Evolutionary conservation across 768 basidiomycete genomes (phyloP).

Genomic region (Crassisporium funariophilum): DNA sequence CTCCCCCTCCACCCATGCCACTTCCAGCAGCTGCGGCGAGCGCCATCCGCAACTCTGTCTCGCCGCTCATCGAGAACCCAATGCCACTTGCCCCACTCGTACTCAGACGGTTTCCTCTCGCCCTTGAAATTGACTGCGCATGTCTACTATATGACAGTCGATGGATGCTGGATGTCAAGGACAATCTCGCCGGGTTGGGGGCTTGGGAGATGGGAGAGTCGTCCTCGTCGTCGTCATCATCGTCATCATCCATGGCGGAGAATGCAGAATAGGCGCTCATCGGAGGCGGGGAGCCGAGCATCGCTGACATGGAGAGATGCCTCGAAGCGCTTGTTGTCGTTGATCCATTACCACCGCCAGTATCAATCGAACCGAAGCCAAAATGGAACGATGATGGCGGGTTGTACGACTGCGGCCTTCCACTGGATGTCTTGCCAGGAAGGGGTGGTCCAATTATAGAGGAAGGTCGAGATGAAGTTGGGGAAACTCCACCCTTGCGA

Average conservation of each 20-base stretch:
- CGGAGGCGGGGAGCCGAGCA: slow-evolving; percentile 11
- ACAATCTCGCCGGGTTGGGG: slow-evolving; percentile 12
- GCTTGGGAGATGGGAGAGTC: slow-evolving; percentile 14
- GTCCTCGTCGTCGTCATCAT: slow-evolving; percentile 11
- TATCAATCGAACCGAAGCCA: slow-evolving; percentile 17
- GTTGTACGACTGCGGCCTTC: slow-evolving; percentile 17
- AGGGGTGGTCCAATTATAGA: slow-evolving; percentile 30
- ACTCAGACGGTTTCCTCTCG: slow-evolving; percentile 3
- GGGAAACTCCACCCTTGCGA: slow-evolving; percentile 39
- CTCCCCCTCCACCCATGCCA: slow-evolving; percentile 1
- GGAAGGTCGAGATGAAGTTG: slow-evolving; percentile 36
- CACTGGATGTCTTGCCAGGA: neutral
- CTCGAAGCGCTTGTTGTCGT: slow-evolving; percentile 11
- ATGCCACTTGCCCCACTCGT: slow-evolving; percentile 19
- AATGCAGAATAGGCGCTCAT: slow-evolving; percentile 17
- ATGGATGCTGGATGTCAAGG: slow-evolving; percentile 5
- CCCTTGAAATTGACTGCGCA: slow-evolving; percentile 1
- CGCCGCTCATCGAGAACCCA: slow-evolving; percentile 61
- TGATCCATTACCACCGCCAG: slow-evolving; percentile 27
- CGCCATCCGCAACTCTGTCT: slow-evolving; percentile 60
- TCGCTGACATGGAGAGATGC: slow-evolving; percentile 24
- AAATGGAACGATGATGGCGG: slow-evolving; percentile 7
- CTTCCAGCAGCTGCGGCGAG: slow-evolving; percentile 33
- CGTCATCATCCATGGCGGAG: slow-evolving; percentile 20
- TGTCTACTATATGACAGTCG: slow-evolving; percentile 3